A percentile compares a stretch with the other conserved stretches of the same genome.
phyloP scores from a whole-genome alignment of 192 early-diverging fungal species.

The Mortierella alpina region DNA sequence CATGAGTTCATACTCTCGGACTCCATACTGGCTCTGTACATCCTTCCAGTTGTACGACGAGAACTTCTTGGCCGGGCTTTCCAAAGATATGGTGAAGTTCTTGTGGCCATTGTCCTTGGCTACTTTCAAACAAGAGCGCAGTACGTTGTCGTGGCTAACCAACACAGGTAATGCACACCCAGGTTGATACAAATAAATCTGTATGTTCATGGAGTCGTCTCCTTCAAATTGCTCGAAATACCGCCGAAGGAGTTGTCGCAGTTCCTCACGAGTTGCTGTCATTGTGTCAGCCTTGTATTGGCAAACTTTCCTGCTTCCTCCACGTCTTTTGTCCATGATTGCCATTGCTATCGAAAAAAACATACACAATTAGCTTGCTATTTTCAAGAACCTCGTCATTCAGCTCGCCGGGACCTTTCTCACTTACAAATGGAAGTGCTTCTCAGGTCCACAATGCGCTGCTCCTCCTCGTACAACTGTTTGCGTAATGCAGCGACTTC shows the following conservation, averaged over 20 bases:
- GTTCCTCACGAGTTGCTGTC: neutral
- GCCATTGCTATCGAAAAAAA: neutral
- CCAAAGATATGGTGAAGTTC: slow-evolving; percentile 14
- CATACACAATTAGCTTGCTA: neutral
- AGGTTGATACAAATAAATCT: slow-evolving; percentile 7
- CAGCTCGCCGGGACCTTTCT: neutral
- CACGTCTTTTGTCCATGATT: neutral
- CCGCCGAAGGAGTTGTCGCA: neutral
- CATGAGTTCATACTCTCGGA: neutral
- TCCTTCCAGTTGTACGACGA: slow-evolving; percentile 9
- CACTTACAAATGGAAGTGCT: slow-evolving; percentile 10
- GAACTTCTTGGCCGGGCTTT: slow-evolving; percentile 12
- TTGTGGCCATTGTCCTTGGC: slow-evolving; percentile 1
- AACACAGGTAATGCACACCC: neutral
- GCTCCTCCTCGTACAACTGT: neutral
- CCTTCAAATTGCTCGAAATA: slow-evolving; percentile 13
- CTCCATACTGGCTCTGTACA: slow-evolving; percentile 1
- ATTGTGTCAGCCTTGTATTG: slow-evolving; percentile 1
- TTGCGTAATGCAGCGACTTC: slow-evolving; percentile 3
- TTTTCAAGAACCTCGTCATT: neutral
- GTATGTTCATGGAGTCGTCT: slow-evolving; percentile 1
- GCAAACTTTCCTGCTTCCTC: neutral
- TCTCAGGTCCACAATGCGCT: neutral
- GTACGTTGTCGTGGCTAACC: neutral
- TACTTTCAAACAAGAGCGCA: slow-evolving; percentile 5